A percentile compares a stretch with the other conserved stretches of the same genome.
Evolutionary conservation across 169 alveolate species (phyloP).

Genomic region (Theileria orientalis): DNA sequence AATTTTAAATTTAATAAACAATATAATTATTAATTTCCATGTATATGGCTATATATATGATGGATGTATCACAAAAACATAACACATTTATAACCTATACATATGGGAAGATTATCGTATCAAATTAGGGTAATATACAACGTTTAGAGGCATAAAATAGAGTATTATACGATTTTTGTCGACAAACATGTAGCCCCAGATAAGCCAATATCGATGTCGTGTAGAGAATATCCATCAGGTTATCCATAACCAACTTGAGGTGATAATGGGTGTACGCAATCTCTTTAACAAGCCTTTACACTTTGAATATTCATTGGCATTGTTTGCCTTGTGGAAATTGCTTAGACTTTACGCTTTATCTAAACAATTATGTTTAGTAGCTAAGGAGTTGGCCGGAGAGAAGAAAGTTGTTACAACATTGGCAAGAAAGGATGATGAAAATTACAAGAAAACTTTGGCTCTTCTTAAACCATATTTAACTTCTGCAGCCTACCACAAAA

Average conservation of each 20-base stretch:
- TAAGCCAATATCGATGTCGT: too few species aligned
- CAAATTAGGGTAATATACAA: too few species aligned
- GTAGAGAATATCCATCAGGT: too few species aligned
- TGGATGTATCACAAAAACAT: not conserved
- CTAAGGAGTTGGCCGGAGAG: conserved; percentile 20
- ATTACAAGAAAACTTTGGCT: conserved; percentile 1
- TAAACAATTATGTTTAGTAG: conserved; percentile 42
- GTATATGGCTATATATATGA: not conserved
- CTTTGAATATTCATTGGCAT: conserved; percentile 39
- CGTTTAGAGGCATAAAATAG: too few species aligned
- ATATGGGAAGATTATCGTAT: not conserved
- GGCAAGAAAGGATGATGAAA: not conserved
- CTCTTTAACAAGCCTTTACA: conserved; percentile 27
- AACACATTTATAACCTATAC: not conserved
- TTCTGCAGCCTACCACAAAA: conserved; percentile 1
- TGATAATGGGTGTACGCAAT: conserved; percentile 45
- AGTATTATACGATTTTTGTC: too few species aligned
- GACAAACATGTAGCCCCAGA: too few species aligned
- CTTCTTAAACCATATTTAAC: conserved; percentile 8
- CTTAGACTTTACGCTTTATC: conserved; percentile 47
- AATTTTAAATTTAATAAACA: too few species aligned
- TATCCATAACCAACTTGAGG: too few species aligned
- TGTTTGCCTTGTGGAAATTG: conserved; percentile 19
- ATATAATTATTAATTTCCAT: too few species aligned
- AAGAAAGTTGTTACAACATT: conserved; percentile 17